These are phyloP conservation scores for Leptographium radiaticola DNA, from an alignment of 2,329 filamentous ascomycete species.

Conservation along the genomic window DNA sequence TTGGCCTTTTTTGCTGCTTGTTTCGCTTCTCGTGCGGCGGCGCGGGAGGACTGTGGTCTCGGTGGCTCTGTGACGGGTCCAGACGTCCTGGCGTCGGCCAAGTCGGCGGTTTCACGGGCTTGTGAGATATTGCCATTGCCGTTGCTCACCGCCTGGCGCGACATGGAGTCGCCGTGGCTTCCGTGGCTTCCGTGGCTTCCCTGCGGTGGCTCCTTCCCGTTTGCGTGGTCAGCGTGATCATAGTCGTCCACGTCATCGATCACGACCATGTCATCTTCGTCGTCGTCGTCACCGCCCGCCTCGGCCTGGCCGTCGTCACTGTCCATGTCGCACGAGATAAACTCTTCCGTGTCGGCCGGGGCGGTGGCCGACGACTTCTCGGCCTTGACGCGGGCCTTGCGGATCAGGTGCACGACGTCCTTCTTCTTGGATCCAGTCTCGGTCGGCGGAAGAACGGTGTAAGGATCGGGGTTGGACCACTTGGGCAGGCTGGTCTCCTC, in stretches of 20 bases:
- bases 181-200: background rate
- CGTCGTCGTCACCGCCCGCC: slow-evolving; percentile 5
- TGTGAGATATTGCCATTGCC: background rate
- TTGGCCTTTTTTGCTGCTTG: background rate
- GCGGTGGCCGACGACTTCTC: slow-evolving; percentile 30
- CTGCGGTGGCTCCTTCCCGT: background rate
- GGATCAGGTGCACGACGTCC: slow-evolving; percentile 82
- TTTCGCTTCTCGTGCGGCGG: background rate
- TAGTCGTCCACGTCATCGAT: slow-evolving; percentile 1
- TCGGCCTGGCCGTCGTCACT: slow-evolving; percentile 27
- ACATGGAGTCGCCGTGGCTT: background rate
- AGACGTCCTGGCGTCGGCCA: background rate
- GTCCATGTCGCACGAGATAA: slow-evolving; percentile 73
- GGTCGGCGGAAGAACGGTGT: slow-evolving; percentile 72
- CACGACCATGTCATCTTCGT: background rate
- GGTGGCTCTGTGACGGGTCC: no score
- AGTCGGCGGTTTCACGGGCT: background rate
- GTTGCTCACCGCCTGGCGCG: background rate
- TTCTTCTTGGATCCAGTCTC: slow-evolving; percentile 62
- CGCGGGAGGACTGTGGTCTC: background rate
- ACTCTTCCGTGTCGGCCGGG: slow-evolving; percentile 58
- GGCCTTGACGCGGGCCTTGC: slow-evolving; percentile 65
- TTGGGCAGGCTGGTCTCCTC: slow-evolving; percentile 36
- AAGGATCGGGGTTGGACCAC: slow-evolving; percentile 95
- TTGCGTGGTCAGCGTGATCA: background rate